Evolutionary conservation across 495 filamentous ascomycete genomes (phyloP), one percentile per base, ranked within the genome.

Genomic region (Articulospora tetracladia): DNA sequence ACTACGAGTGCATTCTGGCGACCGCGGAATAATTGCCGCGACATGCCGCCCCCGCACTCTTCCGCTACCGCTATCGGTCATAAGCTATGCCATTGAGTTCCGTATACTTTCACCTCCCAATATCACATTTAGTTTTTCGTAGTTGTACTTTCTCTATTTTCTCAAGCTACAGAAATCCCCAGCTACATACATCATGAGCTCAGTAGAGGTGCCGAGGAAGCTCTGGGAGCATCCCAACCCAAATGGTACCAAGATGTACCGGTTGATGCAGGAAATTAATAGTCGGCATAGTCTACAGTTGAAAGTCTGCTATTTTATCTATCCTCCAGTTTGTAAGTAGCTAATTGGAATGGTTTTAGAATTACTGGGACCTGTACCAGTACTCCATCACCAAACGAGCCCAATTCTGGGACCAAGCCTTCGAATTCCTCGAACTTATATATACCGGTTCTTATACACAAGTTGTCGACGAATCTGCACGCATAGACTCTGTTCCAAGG

Each of bases 391-490:
- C 74, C 13, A 72, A 82, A 56, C 79, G 83, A n/a, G 70, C 82
- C 7, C 73, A 79, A 30, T 93, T 93, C 74, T 93, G 83, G 79
- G 76, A 77, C 15, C 77, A 85, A 56, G 65, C 84, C 57, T 90
- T 87, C 74, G 73, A 84, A 26, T 75, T 76, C 41, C 68, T 78
- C 34, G 75, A 76, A 39, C 69, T 90, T 41, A 83, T 93, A 56
- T 75, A 88, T 66, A 75, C 76, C 39, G 89, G 88, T 44, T 63
- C 69, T 1, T 85, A 84, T 66, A 75, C 69, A 0, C 66, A 57
- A 25, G 86, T 86, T n/a, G 81, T 91, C 20, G 88, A 93, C 67
- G 83, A 90, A 66, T 76, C 68, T 28, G 77, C 77, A 19, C 81
- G 83, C 32, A 89, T 93, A 64, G 85, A 92, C 62, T 76, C 77